Evolutionary conservation across 805 yeast species (phyloP).

Genomic region (Saturnispora ahearnii): DNA sequence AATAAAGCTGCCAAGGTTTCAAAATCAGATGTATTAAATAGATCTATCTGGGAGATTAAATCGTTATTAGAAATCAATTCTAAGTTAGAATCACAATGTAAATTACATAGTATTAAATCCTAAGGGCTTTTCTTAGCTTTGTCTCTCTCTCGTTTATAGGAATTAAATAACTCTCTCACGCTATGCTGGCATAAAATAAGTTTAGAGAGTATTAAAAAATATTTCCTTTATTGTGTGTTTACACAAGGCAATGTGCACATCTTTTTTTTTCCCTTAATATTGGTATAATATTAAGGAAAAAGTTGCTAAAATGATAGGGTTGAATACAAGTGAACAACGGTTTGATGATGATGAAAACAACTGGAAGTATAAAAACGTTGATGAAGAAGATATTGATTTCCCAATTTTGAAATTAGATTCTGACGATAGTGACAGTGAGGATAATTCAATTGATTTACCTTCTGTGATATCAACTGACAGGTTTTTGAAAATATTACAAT

Average conservation of each 20-base stretch:
- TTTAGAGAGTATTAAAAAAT: too few relatives aligned
- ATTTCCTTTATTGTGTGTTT: too few relatives aligned
- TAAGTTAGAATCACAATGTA: not conserved
- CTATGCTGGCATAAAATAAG: too few relatives aligned
- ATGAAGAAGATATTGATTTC: constrained; percentile 5
- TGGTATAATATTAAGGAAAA: too few relatives aligned
- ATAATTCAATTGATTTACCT: constrained; percentile 1
- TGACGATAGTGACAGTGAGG: constrained; percentile 1
- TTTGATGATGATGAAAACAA: constrained; percentile 4
- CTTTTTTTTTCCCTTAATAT: too few relatives aligned
- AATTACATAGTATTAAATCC: not conserved
- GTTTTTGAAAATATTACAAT: not conserved
- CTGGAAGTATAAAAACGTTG: constrained; percentile 10
- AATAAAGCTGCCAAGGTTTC: constrained; percentile 15
- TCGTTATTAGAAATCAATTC: constrained; percentile 16
- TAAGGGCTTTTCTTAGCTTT: not conserved
- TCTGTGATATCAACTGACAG: constrained; percentile 1
- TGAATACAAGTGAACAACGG: not conserved
- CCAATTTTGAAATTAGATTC: constrained; percentile 8
- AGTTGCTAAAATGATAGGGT: not conserved
- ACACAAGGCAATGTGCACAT: too few relatives aligned
- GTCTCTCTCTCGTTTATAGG: not conserved
- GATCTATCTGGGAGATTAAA: constrained; percentile 24
- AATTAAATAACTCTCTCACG: too few relatives aligned
- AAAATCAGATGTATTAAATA: constrained; percentile 21